phyloP scores from a whole-genome alignment of 2,329 filamentous ascomycete genomes.

The Aspergillus udagawae region DNA sequence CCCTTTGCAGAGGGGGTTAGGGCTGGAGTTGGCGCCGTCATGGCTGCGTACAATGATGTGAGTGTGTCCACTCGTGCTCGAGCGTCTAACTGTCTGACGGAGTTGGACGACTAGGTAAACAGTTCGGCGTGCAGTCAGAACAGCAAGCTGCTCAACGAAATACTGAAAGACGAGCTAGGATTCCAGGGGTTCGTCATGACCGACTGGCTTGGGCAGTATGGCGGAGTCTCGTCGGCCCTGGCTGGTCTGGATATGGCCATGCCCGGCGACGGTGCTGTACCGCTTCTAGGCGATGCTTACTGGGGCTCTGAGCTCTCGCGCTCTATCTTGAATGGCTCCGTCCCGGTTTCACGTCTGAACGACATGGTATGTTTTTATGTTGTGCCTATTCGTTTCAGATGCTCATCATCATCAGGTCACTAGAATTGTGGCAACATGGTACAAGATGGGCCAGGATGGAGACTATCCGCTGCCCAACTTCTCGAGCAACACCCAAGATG shows the following conservation, averaged over 20 bases:
- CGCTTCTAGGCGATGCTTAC: constrained; percentile 50
- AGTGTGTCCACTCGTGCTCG: constrained; percentile 2
- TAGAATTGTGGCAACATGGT: constrained; percentile 58
- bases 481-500: constrained; percentile 55
- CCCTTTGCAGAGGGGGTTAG: constrained; percentile 49
- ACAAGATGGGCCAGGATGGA: constrained; percentile 52
- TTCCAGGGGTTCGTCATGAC: constrained; percentile 70
- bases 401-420: constrained; percentile 40
- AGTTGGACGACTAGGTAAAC: constrained; percentile 49
- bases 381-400: neutral
- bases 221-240: constrained; percentile 56
- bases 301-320: constrained; percentile 55
- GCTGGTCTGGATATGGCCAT: constrained; percentile 67
- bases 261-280: constrained; percentile 57
- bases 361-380: constrained; percentile 34
- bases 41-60: constrained; percentile 43
- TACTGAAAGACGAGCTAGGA: constrained; percentile 69
- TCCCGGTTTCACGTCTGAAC: constrained; percentile 55
- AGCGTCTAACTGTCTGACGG: neutral
- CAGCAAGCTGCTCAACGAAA: constrained; percentile 62
- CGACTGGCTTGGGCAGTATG: constrained; percentile 64
- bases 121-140: constrained; percentile 65
- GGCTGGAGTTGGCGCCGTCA: constrained; percentile 46
- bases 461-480: constrained; percentile 57
- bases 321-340: constrained; percentile 54